Percentiles rank a stretch among this genome's conserved stretches.
phyloP scores from a whole-genome alignment of 1,284 basidiomycete species.

The Rhodotorula sp. region DNA sequence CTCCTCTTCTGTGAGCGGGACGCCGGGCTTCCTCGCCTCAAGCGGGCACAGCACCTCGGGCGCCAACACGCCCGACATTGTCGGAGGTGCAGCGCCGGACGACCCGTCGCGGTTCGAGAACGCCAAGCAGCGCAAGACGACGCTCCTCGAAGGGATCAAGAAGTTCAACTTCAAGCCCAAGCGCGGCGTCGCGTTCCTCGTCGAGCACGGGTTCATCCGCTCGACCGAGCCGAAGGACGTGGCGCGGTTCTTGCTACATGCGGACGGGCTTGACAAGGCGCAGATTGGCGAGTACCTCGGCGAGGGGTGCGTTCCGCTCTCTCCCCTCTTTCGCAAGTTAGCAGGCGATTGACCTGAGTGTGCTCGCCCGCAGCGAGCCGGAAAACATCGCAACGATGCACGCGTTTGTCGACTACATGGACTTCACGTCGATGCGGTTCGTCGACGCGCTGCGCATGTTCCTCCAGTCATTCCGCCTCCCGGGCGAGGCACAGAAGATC shows the following conservation, averaged over 20 bases:
- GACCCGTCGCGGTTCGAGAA: conserved; percentile 93
- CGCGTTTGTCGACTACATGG: conserved; percentile 87
- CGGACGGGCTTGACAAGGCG: conserved; percentile 91
- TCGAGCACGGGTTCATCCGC: conserved; percentile 86
- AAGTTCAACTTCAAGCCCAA: conserved; percentile 99
- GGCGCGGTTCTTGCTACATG: conserved; percentile 81
- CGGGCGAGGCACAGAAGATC: conserved; percentile 95
- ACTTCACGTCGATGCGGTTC: conserved; percentile 77
- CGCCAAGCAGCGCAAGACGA: conserved; percentile 96
- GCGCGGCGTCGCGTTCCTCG: conserved; percentile 82
- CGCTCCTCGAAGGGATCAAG: conserved; percentile 89
- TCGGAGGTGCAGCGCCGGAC: conserved; percentile 62
- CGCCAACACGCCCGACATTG: conserved; percentile 66
- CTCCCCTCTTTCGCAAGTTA: not conserved
- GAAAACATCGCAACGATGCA: conserved; percentile 91
- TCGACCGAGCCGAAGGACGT: conserved; percentile 75
- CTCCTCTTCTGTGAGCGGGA: not conserved
- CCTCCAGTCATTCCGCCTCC: conserved; percentile 89
- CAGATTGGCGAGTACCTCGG: conserved; percentile 98
- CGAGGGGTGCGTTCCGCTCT: conserved; percentile 70
- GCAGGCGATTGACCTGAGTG: conserved; percentile 27
- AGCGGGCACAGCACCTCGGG: conserved; percentile 15
- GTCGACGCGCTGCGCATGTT: conserved; percentile 84
- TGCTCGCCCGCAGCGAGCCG: conserved; percentile 63
- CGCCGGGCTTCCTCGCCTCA: not conserved